Evolutionary conservation across 768 basidiomycete genomes (phyloP), one percentile per base, ranked within the genome.

Genomic region (Leccinum boreale): DNA sequence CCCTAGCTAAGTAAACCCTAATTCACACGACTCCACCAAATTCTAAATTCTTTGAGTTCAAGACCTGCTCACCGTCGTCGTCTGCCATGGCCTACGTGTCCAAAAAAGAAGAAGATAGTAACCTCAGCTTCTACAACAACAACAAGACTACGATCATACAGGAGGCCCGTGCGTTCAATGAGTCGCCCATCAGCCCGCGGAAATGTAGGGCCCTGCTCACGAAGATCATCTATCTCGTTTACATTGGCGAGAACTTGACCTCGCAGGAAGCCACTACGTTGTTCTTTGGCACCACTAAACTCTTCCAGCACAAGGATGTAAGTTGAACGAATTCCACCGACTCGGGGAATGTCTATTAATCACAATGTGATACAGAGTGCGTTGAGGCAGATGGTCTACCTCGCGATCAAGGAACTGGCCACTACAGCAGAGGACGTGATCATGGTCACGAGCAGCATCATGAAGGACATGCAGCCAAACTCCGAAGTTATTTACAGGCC

Each of bases 381-480:
- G 10, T 80, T 99, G 60, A 87, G 97, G 57, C 97, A 99, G 74
- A 95, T 94, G 78, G 95, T 99, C 24, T 99, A 99, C 77, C 82
- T 99, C 58, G 91, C 96, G 52, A 98, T 99, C 78, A 99, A 98
- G 78, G 97, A 99, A 74, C 82, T 99, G 11, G 89, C 94, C 28
- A 86, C 84, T 35, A 89, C 90, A n/a, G 93, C 97, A 15, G 94
- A 99, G 74, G 96, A 98, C 79, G 94, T 98, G 28, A 97, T 99
- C 65, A 99, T 99, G 94, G 95, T 98, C 61, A 99, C 97, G 10
- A 92, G 89, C 73, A 97, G 94, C 68, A 98, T 99, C 73, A 97
- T 97, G 95, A 98, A 98, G 79, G 97, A 99, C 70, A 99, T 98
- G 94, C 97, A 99, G 68, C 90, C 95, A 55, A 98, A 97, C 71